These are phyloP conservation scores for Psophocarpus tetragonolobus DNA, from an alignment of 306 rosid species.

Conservation along the genomic window DNA sequence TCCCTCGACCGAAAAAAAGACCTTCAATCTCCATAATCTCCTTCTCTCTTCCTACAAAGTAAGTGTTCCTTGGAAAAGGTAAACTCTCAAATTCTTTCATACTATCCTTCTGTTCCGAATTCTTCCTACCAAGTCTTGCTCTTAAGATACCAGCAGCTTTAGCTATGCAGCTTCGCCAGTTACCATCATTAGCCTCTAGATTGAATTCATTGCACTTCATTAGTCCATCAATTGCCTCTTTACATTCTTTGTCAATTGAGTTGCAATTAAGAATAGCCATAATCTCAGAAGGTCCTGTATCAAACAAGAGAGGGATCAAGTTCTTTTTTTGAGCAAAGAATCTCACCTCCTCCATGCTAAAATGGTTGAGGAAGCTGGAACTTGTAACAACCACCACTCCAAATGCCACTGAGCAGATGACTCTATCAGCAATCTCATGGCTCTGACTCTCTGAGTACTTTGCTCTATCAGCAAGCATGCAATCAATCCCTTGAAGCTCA, in stretches of 20 bases:
- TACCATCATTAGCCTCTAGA: slow-evolving; percentile 69
- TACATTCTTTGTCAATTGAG: slow-evolving; percentile 62
- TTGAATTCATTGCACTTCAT: slow-evolving; percentile 61
- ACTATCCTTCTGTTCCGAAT: slow-evolving; percentile 39
- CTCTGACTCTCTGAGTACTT: slow-evolving; percentile 72
- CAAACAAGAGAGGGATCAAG: slow-evolving; percentile 73
- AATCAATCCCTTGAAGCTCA: slow-evolving; percentile 90
- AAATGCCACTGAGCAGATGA: slow-evolving; percentile 70
- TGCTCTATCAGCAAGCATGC: slow-evolving; percentile 81
- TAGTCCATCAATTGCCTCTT: slow-evolving; percentile 70
- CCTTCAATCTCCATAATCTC: slow-evolving; percentile 77
- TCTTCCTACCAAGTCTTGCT: slow-evolving; percentile 76
- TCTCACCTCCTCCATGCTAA: slow-evolving; percentile 71
- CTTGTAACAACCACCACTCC: slow-evolving; percentile 77
- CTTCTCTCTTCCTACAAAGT: slow-evolving; percentile 77
- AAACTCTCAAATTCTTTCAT: slow-evolving; percentile 52
- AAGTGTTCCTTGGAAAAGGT: slow-evolving; percentile 64
- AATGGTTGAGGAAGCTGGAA: slow-evolving; percentile 58
- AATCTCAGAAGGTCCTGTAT: slow-evolving; percentile 56
- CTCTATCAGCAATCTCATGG: slow-evolving; percentile 83
- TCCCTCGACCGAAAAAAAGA: slow-evolving; percentile 62
- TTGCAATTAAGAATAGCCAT: slow-evolving; percentile 52
- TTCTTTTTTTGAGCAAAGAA: slow-evolving; percentile 93
- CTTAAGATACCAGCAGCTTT: slow-evolving; percentile 60
- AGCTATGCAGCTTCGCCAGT: slow-evolving; percentile 63